Evolutionary conservation across 2,329 filamentous ascomycete species (phyloP), one percentile per base, ranked within the genome.

Genomic region (Phialophora tarda): DNA sequence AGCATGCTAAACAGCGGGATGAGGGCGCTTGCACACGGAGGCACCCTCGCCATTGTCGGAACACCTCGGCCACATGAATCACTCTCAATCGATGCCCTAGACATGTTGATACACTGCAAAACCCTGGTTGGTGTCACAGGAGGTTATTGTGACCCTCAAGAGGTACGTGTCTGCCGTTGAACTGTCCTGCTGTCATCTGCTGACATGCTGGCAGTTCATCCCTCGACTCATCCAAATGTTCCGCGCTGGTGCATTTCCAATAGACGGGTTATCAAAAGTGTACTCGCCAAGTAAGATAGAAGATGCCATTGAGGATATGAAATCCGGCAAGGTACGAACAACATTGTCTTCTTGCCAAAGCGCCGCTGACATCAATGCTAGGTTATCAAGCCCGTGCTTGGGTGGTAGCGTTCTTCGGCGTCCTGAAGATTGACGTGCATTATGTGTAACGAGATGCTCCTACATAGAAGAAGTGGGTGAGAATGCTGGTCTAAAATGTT

Each of bases 21-120:
- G 7, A 64, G 54, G 21, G 62, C 62, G 23, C 62, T 64, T 11
- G 26, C 17, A 14, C 62, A 64, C 47, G 55, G 34, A 4, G 62
- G 62, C 11, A 64, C 55, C 1, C 23, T 64, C 17, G 62, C 62
- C 26, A 21, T 64, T 11, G 62, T 64, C n/a, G 62, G 62, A 10
- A 28, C 48, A 4, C 41, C 41, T 41, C 21, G 34, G 23, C 62
- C 62, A 26, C 34, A 14, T 12, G 61, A 50, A 17, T 10, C 21
- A 14, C 21, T 63, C 44, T 14, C 28, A 1, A 28, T 28, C 28
- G 30, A 58, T 4, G 53, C 53, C 14, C 23, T 63, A 2, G 62
- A 64, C 12, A n/a, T 53, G 26, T 34, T 59, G 30, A 53, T 24
- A 21, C 32, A 50, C 10, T 64, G 62, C 24, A 64, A 64, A 26